Conservation (phyloP, 1,284 basidiomycete genomes). For the Moesziomyces parantarcticus region DNA sequence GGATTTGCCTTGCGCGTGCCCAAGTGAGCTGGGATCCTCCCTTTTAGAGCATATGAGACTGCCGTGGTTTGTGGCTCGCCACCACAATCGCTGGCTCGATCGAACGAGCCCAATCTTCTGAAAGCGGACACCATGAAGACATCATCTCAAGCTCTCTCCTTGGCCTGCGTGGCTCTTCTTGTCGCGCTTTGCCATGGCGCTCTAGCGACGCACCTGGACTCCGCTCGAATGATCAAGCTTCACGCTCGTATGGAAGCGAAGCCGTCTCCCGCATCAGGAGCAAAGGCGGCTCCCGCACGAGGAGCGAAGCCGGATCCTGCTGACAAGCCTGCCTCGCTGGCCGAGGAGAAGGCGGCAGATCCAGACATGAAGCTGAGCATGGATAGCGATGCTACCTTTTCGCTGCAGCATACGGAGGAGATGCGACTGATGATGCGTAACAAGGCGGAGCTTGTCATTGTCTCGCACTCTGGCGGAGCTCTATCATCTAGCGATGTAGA, state of each 20-base stretch:
- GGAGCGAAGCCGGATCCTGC: too few relatives aligned
- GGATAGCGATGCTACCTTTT: slow-evolving; percentile 15
- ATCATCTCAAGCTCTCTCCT: too few relatives aligned
- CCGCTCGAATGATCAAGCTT: slow-evolving; percentile 11
- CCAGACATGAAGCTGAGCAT: slow-evolving; percentile 11
- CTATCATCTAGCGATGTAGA: slow-evolving; percentile 11
- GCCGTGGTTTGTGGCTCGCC: too few relatives aligned
- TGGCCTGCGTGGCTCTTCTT: not conserved
- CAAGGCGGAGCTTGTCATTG: slow-evolving; percentile 27
- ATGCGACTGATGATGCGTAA: slow-evolving; percentile 30
- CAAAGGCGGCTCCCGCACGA: not conserved
- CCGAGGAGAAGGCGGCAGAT: slow-evolving; percentile 2
- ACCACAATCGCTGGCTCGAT: too few relatives aligned
- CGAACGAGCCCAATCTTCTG: too few relatives aligned
- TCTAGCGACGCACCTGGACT: not conserved
- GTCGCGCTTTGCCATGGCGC: not conserved
- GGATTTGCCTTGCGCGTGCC: too few relatives aligned
- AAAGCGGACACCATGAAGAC: too few relatives aligned
- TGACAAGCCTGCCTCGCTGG: not conserved
- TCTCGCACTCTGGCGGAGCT: slow-evolving; percentile 11
- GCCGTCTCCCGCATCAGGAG: not conserved
- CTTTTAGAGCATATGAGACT: too few relatives aligned
- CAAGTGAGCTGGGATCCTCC: too few relatives aligned
- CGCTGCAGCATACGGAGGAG: slow-evolving; percentile 11
- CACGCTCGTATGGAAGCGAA: not conserved